Evolutionary conservation across 441 rosid species (phyloP).

Genomic region (Populus trichocarpa): DNA sequence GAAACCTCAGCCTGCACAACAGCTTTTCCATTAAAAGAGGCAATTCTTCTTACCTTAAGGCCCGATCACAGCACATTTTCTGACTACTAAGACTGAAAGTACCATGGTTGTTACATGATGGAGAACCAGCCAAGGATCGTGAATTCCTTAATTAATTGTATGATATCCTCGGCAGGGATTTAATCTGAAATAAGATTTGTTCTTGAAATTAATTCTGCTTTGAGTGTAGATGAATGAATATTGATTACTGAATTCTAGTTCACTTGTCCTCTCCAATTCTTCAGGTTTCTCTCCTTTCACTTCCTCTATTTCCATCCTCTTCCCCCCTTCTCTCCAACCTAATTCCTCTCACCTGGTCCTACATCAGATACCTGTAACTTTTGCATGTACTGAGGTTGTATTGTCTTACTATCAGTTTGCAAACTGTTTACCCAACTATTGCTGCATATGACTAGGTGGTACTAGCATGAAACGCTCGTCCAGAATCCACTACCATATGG

Average conservation of each 20-base stretch:
- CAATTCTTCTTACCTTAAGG: neutral
- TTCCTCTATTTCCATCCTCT: no score
- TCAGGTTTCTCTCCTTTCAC: no score
- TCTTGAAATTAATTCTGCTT: neutral
- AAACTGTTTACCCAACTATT: neutral
- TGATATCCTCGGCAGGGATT: neutral
- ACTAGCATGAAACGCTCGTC: neutral
- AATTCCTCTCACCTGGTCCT: no score
- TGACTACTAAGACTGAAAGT: neutral
- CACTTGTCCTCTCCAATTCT: no score
- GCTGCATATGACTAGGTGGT: neutral
- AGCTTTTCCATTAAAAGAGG: slow-evolving; percentile 14
- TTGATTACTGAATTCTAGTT: no score
- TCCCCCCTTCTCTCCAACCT: no score
- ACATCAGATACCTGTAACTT: no score
- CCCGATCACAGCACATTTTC: neutral
- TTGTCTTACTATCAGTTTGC: neutral
- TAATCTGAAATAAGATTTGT: neutral
- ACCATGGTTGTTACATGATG: neutral
- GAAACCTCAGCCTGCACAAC: slow-evolving; percentile 31
- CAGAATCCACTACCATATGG: neutral
- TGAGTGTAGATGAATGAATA: no score
- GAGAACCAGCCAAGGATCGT: neutral
- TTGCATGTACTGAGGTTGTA: no score
- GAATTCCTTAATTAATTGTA: neutral